phyloP scores from a whole-genome alignment of 2,329 filamentous ascomycete species.

The Chrysosporium keratinophilum region DNA sequence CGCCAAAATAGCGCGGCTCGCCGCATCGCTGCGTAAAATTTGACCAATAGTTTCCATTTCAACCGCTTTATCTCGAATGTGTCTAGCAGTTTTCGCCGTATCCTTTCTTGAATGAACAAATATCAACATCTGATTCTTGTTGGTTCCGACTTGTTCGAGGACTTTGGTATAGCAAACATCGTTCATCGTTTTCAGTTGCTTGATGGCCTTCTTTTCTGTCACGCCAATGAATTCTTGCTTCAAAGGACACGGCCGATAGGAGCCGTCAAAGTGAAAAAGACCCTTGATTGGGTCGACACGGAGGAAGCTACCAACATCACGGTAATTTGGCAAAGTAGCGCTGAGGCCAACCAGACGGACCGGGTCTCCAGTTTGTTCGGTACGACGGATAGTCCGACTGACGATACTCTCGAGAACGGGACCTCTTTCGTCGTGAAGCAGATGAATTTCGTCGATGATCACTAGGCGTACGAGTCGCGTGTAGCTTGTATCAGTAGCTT shows the following conservation, averaged over 20 bases:
- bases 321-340: conserved; percentile 91
- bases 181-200: conserved; percentile 98
- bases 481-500: conserved; percentile 92
- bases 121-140: conserved; percentile 95
- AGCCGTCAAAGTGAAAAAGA: conserved; percentile 92
- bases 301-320: conserved; percentile 89
- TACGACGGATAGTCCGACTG: conserved; percentile 80
- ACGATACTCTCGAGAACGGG: conserved; percentile 96
- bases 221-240: conserved; percentile 96
- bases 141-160: conserved; percentile 84
- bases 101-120: conserved; percentile 98
- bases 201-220: conserved; percentile 96
- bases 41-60: conserved; percentile 95
- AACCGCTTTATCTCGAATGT: conserved; percentile 92
- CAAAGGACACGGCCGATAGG: conserved; percentile 83
- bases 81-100: conserved; percentile 92
- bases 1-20: conserved; percentile 75
- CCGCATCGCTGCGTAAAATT: conserved; percentile 85
- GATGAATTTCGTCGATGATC: conserved; percentile 95
- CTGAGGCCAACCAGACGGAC: conserved; percentile 87
- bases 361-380: conserved; percentile 86
- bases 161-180: conserved; percentile 98
- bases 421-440: conserved; percentile 93
- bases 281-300: conserved; percentile 77
- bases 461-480: conserved; percentile 93